Conservation (phyloP, 306 rosid genomes). For the Ormosia emarginata region DNA sequence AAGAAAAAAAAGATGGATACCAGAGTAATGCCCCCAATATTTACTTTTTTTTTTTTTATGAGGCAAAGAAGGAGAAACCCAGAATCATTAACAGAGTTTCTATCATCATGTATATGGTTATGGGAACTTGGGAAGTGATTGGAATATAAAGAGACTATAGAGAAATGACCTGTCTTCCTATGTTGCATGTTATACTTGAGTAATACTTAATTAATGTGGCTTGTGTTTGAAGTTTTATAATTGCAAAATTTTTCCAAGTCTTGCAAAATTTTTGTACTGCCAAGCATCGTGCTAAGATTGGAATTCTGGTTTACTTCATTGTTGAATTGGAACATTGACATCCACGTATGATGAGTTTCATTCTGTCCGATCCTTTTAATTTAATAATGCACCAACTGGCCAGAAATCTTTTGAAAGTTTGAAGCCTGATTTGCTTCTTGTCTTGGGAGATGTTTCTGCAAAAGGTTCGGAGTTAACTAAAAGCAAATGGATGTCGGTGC, state of each 20-base stretch:
- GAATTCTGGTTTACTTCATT: conserved; percentile 12
- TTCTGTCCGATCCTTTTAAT: conserved; percentile 20
- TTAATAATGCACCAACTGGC: conserved; percentile 30
- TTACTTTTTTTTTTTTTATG: not conserved
- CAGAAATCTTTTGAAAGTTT: conserved; percentile 58
- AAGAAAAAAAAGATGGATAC: too few species aligned
- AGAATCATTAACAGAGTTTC: too few species aligned
- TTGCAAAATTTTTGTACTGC: conserved; percentile 7
- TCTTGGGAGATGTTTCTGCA: conserved; percentile 72
- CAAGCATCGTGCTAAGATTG: conserved; percentile 11
- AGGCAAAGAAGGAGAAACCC: not conserved
- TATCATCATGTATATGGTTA: not conserved
- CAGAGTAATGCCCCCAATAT: too few species aligned
- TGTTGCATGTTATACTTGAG: not conserved
- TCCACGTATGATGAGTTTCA: not conserved
- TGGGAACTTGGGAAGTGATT: not conserved
- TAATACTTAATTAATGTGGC: not conserved
- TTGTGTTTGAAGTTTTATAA: conserved; percentile 7
- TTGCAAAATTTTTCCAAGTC: not conserved
- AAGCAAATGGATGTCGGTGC: conserved; percentile 44
- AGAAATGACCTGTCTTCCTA: not conserved
- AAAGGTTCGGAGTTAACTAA: conserved; percentile 49
- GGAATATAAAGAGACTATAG: not conserved
- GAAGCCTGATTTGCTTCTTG: conserved; percentile 67
- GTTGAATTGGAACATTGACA: conserved; percentile 20